phyloP scores from a whole-genome alignment of 2,329 filamentous ascomycete genomes.

The Emmonsiellopsis sp. region DNA sequence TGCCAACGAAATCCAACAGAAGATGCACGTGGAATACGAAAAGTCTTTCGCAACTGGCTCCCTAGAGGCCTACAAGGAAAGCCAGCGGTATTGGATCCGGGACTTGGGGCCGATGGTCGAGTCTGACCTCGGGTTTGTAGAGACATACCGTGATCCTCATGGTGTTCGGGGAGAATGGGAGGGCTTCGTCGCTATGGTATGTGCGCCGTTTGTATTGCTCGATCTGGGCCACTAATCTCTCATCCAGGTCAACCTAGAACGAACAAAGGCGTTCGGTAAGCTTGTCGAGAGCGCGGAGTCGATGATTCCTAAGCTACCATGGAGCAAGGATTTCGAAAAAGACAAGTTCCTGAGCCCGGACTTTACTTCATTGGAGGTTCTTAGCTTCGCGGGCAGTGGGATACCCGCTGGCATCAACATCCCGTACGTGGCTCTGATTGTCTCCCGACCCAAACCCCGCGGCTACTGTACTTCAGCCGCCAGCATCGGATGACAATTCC shows the following conservation, averaged over 20 bases:
- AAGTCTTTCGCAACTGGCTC: conserved; percentile 68
- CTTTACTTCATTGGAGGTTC: conserved; percentile 87
- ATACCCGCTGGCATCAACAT: conserved; percentile 54
- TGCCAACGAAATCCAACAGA: conserved; percentile 64
- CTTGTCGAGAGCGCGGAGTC: conserved; percentile 71
- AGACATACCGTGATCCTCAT: conserved; percentile 76
- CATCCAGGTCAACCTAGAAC: conserved; percentile 65
- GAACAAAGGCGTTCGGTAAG: conserved; percentile 77
- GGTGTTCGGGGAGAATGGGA: conserved; percentile 79
- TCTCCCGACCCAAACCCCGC: no score
- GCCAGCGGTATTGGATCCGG: conserved; percentile 71
- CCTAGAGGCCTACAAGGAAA: conserved; percentile 68
- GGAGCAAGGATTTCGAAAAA: conserved; percentile 85
- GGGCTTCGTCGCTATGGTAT: conserved; percentile 61
- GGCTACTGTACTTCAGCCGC: no score
- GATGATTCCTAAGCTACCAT: conserved; percentile 84
- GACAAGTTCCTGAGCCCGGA: conserved; percentile 92
- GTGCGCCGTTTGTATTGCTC: conserved; percentile 5
- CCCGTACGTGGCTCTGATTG: conserved; percentile 17
- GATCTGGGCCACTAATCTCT: conserved; percentile 39
- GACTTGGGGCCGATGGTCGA: conserved; percentile 75
- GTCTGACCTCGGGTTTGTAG: conserved; percentile 74
- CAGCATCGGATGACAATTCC: no score
- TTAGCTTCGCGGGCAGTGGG: conserved; percentile 64
- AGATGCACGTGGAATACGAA: conserved; percentile 65